Evolutionary conservation across 768 basidiomycete species (phyloP), one percentile per base, ranked within the genome.

Genomic region (Mycena epipterygia): DNA sequence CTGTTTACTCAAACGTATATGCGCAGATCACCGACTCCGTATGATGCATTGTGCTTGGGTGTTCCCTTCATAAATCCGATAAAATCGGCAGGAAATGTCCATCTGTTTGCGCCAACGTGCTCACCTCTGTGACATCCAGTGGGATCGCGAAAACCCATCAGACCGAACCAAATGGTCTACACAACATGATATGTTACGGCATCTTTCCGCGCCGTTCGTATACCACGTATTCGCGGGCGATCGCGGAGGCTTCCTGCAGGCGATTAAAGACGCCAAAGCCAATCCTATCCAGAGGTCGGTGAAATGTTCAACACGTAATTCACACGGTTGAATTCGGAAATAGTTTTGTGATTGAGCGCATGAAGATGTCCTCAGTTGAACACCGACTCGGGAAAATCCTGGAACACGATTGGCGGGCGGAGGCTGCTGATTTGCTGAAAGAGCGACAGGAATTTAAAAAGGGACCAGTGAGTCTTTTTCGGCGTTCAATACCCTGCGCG

Each of bases 1-100:
- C 42, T 4, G n/a, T 19, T 21, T 25, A 21, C 44, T 19, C 27
- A 39, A 4, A 25, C 16, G 3, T 25, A 14, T 37, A 23, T 33
- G 25, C 29, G 11, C 41, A 74, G 73, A 32, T 74, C 73, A 16
- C 75, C 75, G 25, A 74, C 64, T 1, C 81, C 81, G 0, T 81
- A 80, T 41, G 77, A 81, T 51, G 79, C 79, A 4, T 68, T 83
- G 11, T 83, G 81, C 59, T 74, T 78, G 27, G 82, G 80, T 6
- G 80, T 83, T 3, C 81, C 82, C 7, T 83, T 82, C 64, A 73
- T 83, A 39, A 81, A 83, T 65, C 81, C 80, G 2, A 77, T 83
- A 51, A 35, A 2, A 46, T 27, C 19, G 23, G 23, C 55, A 39
- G 59, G 52, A 29, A 23, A 17, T 21, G 17, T 37, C 48, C 4